Base-by-base conservation (phyloP, 331 rosid species). In the Acacia concinna region DNA sequence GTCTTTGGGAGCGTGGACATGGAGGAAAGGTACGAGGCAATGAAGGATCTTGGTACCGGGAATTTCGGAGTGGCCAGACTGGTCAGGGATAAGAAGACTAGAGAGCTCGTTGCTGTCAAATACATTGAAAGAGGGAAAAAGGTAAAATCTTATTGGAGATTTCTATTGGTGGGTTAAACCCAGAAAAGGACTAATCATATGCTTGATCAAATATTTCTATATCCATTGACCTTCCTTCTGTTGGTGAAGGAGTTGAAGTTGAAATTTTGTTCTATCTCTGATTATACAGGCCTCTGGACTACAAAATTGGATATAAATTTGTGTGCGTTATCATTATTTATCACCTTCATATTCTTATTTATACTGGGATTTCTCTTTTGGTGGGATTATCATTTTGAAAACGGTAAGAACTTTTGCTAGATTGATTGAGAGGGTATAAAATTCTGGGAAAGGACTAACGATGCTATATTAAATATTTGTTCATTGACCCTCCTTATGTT, bases 11-110 rank as follows among this genome's bases (percentile, higher is more conserved):
- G 82, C 71, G 66, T 81, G 82, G 83, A 68, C 78, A 95, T 95
- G 98, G 99, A 95, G 83, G 96, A 93, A 71, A 63, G 97, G 52
- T 95, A 91, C 31, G 99, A 95, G 84, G 83, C 98, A 79, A 28
- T 93, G 85, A 93, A 93, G 90, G 96, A 95, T 35, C 97, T 95
- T 87, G 99, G 97, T 82, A 83, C 94, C 73, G 99, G 98, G 56
- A 93, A 93, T 81, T 96, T 96, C 56, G 99, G 97, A 76, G 98
- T 96, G 78, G 98, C 98, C 1, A 93, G 90, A 89, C 85, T 96
- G 86, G 99, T 95, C 40, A 93, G 89, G 82, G 94, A 96, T 79
- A 96, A 89, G 96, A 93, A 86, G 27, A 90, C 97, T 0, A 89
- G 76, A 44, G 93, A 96, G 59, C 99, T 90, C 73, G 96, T 90